Evolutionary conservation across 139 green algal genomes (phyloP).

Genomic region (Trebouxia sp.): DNA sequence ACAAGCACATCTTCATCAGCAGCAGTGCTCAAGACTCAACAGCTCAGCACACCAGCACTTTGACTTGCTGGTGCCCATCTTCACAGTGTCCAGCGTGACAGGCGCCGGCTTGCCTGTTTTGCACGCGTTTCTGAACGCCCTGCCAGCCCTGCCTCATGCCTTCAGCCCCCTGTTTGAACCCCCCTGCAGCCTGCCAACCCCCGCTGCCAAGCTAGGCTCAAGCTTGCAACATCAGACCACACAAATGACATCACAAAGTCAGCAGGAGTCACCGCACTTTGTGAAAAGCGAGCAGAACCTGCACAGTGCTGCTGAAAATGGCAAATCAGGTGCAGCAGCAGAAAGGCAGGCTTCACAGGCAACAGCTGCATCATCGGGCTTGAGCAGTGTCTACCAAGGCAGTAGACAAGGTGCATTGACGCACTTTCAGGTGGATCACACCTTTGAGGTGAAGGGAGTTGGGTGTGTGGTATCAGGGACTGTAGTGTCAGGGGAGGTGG

Average conservation of each 20-base stretch:
- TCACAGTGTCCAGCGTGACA: slow-evolving; percentile 63
- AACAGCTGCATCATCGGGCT: background rate
- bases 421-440: slow-evolving; percentile 80
- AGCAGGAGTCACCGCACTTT: no score
- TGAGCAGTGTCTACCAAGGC: no score
- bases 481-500: slow-evolving; percentile 61
- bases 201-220: no score
- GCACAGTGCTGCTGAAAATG: no score
- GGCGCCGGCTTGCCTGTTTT: slow-evolving; percentile 65
- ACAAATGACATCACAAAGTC: no score
- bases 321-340: no score
- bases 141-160: background rate
- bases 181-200: no score
- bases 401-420: slow-evolving; percentile 11
- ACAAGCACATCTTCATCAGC: background rate
- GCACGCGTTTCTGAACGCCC: slow-evolving; percentile 68
- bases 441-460: slow-evolving; percentile 74
- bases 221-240: no score
- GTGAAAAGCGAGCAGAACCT: no score
- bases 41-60: background rate
- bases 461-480: slow-evolving; percentile 78
- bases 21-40: no score
- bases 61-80: slow-evolving; percentile 58
- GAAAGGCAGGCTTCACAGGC: background rate
- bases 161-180: background rate